Base-by-base conservation (phyloP, 164 flowering plant genomes). In the Aristolochia californica region DNA sequence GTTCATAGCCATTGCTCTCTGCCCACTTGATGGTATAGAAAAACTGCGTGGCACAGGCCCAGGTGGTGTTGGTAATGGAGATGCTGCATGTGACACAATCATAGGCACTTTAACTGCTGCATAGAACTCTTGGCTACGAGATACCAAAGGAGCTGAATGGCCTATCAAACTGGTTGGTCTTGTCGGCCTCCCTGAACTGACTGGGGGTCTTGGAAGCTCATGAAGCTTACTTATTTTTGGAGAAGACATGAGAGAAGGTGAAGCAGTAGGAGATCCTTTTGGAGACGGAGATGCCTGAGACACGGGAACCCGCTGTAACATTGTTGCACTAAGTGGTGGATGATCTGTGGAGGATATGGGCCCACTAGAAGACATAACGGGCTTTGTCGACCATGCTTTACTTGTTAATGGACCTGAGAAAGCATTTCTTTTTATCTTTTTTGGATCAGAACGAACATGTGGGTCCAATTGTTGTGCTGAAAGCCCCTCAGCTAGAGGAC, bases 151-250 rank as follows among this genome's bases (percentile, higher is more conserved):
- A 13, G 80, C 90, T 3, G 96, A 88, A 62, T 84, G 77, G 62
- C 80, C 83, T 54, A 70, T 45, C 2, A 74, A 63, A 61, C 78
- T 69, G 55, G 68, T 25, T 53, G 75, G 66, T 53, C 77, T 74
- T 12, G 55, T 59, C 56, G 28, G 59, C 22, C 50, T 61, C 18
- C 53, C 49, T 22, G 54, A 60, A 58, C 49, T 59, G 24, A 45
- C 57, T 21, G 98, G 98, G 0, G 98, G 98, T 63, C 90, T 74
- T 5, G 98, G 98, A 66, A 91, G 98, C 72, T 91, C 95, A 63
- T 91, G 98, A 66, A 88, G 96, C 66, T 91, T 96, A 68, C 80
- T 84, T 65, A 91, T 88, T 70, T 75, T 88, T 11, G 93, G 96
- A 26, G 95, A 73, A 22, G 88, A 80, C n/a, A 59, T 52, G 57